These are phyloP conservation scores for Vigna nakashimae DNA, from an alignment of 306 rosid genomes.

Conservation along the genomic window DNA sequence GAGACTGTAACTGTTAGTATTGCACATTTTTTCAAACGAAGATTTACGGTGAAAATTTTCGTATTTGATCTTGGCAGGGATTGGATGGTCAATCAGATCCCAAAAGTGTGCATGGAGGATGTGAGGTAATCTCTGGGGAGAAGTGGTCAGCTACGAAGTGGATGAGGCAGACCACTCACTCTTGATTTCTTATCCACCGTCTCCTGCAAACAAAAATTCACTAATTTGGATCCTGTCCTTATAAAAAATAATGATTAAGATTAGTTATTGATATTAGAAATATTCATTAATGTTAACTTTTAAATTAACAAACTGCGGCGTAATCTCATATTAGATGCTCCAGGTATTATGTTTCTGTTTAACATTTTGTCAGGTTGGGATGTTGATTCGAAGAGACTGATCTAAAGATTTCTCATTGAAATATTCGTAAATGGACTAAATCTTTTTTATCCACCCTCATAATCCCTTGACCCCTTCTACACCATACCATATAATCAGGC, in stretches of 20 bases:
- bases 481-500: no score
- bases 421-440: not conserved
- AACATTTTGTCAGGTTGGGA: not conserved
- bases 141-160: conserved; percentile 68
- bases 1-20: conserved; percentile 5
- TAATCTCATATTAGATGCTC: conserved; percentile 13
- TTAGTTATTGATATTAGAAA: conserved; percentile 38
- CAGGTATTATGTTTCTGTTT: conserved; percentile 4
- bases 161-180: conserved; percentile 55
- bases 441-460: not conserved
- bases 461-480: no score
- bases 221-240: conserved; percentile 26
- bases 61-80: conserved; percentile 51
- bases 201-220: not conserved
- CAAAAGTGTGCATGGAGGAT: conserved; percentile 61
- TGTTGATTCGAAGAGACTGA: conserved; percentile 11
- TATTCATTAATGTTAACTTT: conserved; percentile 4
- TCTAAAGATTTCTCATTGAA: not conserved
- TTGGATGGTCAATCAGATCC: conserved; percentile 59
- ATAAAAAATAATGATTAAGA: conserved; percentile 8
- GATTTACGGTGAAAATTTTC: not conserved
- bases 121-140: conserved; percentile 57
- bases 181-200: conserved; percentile 26
- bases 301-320: conserved; percentile 21
- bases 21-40: not conserved